Base-by-base conservation (phyloP, 768 basidiomycete species). In the Pluteus cervinus region DNA sequence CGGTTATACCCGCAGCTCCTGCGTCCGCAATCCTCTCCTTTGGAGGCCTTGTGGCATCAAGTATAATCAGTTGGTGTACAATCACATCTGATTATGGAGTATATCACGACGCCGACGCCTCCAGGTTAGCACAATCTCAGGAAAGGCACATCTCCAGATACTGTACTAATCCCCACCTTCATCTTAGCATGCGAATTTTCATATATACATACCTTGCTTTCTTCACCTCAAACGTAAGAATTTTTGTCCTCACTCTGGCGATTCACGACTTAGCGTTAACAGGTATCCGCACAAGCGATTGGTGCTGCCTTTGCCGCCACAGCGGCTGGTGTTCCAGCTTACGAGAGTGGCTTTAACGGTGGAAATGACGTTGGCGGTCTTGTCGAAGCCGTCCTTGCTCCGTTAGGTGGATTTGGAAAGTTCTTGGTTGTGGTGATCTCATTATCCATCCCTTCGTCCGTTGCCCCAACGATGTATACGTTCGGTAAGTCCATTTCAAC, bases 401-500 rank as follows among this genome's bases (percentile, higher is more conserved):
- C 84, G 3, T 60, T 63, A 1, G 75, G 76, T 1, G 68, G 68
- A 22, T 86, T 86, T 56, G 77, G 83, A 1, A 83, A 83, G 46
- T 76, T 85, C 57, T 62, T 87, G 30, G 66, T 80, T 1, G 81
- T 84, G 20, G 52, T 91, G 39, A 66, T 90, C 45, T 76, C 81
- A 12, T 59, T 92, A 20, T 80, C 79, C 41, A 77, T 88, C 9
- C 75, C 79, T 1, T 80, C 74, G 4, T 83, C 86, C 48, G 81
- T 78, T 44, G 82, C 84, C 1, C 77, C 80, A 2, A 84, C 81
- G 4, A 79, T 89, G 53, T 91, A 91, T 54, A 81, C 79, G 4
- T 79, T 81, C 46, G 75, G 79, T 66, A 34, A 47, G 54, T 51
- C 22, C 3, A 11, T 28, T 37, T 16, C 35, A 3, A 24, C 17